Evolutionary conservation across 805 yeast species (phyloP).

Genomic region (Candida qinlingensis): DNA sequence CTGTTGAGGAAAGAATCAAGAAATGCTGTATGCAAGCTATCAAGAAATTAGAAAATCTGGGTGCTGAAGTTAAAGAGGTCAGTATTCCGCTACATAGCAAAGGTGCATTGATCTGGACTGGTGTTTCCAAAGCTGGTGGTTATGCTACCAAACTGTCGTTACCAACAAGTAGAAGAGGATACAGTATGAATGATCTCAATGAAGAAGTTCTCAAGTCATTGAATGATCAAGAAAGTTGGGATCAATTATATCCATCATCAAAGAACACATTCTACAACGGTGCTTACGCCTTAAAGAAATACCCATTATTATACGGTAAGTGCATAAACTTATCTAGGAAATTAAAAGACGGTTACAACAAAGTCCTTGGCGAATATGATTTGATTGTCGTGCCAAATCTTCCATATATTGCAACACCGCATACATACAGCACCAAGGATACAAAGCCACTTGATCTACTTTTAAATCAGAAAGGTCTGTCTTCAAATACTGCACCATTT

Average conservation of each 20-base stretch:
- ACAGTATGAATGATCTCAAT: slow-evolving; percentile 4
- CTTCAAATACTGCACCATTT: slow-evolving; percentile 4
- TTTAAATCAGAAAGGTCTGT: slow-evolving; percentile 1
- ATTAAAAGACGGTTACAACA: slow-evolving; percentile 2
- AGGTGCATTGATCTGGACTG: slow-evolving; percentile 36
- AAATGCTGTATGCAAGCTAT: slow-evolving; percentile 1
- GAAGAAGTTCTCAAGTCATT: background rate
- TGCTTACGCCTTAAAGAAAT: slow-evolving; percentile 3
- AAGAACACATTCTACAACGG: slow-evolving; percentile 3
- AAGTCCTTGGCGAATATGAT: background rate
- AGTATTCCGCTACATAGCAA: slow-evolving; percentile 12
- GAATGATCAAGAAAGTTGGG: slow-evolving; percentile 3
- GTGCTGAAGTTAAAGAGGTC: background rate
- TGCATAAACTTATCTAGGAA: slow-evolving; percentile 3
- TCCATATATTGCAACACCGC: slow-evolving; percentile 2
- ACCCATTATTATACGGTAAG: slow-evolving; percentile 1
- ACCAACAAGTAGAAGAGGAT: slow-evolving; percentile 1
- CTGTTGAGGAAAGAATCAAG: slow-evolving; percentile 1
- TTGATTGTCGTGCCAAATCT: slow-evolving; percentile 1
- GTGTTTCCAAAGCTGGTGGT: slow-evolving; percentile 26
- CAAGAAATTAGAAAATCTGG: background rate
- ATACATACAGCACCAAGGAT: background rate
- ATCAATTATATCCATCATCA: slow-evolving; percentile 3
- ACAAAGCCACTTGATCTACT: background rate
- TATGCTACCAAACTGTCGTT: slow-evolving; percentile 1